Percentiles rank a stretch among this genome's conserved stretches.
These are phyloP conservation scores for Zostera marina DNA, from an alignment of 116 monocot genomes.

Conservation along the genomic window DNA sequence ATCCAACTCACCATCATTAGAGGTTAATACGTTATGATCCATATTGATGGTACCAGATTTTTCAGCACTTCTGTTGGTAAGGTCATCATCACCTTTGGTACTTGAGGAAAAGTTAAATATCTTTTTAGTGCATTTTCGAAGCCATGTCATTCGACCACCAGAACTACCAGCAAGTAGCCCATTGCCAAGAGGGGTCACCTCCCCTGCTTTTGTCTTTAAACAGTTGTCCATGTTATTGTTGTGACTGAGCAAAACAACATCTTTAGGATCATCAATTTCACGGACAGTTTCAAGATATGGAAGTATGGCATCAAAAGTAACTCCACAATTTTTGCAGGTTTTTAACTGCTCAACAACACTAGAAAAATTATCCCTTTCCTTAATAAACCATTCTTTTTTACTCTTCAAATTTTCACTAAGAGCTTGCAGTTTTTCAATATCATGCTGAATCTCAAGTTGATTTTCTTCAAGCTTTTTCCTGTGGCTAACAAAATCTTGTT, in stretches of 20 bases:
- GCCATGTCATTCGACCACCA: slow-evolving; percentile 50
- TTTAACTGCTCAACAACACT: slow-evolving; percentile 40
- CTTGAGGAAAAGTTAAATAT: slow-evolving; percentile 68
- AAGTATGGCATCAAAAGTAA: slow-evolving; percentile 19
- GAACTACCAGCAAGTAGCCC: slow-evolving; percentile 23
- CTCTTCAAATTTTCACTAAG: slow-evolving; percentile 65
- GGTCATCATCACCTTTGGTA: slow-evolving; percentile 19
- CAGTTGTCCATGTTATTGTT: slow-evolving; percentile 29
- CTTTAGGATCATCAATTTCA: slow-evolving; percentile 21
- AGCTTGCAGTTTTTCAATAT: slow-evolving; percentile 54
- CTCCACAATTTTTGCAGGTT: slow-evolving; percentile 58
- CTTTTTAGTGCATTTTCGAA: slow-evolving; percentile 48
- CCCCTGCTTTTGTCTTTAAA: slow-evolving; percentile 13
- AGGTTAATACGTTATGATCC: slow-evolving; percentile 16
- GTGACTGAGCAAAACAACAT: slow-evolving; percentile 37
- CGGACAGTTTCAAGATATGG: slow-evolving; percentile 15
- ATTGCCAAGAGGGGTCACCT: slow-evolving; percentile 17
- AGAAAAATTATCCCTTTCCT: slow-evolving; percentile 51
- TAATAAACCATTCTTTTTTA: slow-evolving; percentile 49
- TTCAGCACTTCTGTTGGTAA: slow-evolving; percentile 11
- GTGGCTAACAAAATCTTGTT: slow-evolving; percentile 22
- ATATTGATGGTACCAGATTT: slow-evolving; percentile 13
- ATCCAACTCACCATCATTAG: slow-evolving; percentile 18
- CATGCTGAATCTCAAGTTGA: slow-evolving; percentile 61
- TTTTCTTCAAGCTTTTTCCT: slow-evolving; percentile 49